phyloP scores from a whole-genome alignment of 352 stramenopile species.

The Pythium vanterpoolii region DNA sequence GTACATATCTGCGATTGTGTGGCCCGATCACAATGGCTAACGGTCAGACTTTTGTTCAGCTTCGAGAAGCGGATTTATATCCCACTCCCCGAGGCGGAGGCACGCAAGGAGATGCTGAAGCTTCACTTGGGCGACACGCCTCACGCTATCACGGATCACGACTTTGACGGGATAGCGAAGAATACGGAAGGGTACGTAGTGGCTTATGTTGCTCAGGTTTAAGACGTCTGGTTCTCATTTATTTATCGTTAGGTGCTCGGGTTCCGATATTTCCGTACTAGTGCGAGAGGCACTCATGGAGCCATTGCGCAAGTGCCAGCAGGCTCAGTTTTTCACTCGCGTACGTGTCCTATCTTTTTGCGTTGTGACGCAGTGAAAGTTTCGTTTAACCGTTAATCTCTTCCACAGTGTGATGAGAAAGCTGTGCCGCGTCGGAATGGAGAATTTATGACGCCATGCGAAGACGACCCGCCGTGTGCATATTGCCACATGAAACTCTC shows the following conservation, averaged over 20 bases:
- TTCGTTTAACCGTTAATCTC: neutral
- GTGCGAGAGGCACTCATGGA: slow-evolving; percentile 98
- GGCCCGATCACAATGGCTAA: neutral
- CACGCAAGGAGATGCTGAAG: slow-evolving; percentile 94
- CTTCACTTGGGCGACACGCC: slow-evolving; percentile 97
- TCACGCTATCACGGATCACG: slow-evolving; percentile 89
- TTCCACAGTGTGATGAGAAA: slow-evolving; percentile 76
- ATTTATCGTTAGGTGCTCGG: slow-evolving; percentile 62
- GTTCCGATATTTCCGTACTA: slow-evolving; percentile 96
- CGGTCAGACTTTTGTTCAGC: slow-evolving; percentile 25
- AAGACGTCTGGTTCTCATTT: slow-evolving; percentile 3
- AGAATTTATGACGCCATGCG: slow-evolving; percentile 72
- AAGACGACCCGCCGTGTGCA: slow-evolving; percentile 78
- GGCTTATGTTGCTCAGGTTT: neutral
- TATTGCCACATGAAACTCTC: slow-evolving; percentile 91
- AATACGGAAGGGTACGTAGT: slow-evolving; percentile 89
- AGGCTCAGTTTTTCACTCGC: slow-evolving; percentile 91
- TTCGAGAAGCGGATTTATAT: slow-evolving; percentile 99
- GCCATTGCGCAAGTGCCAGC: slow-evolving; percentile 95
- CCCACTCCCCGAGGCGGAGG: slow-evolving; percentile 91
- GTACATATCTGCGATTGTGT: neutral
- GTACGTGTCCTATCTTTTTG: slow-evolving; percentile 27
- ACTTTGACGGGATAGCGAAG: slow-evolving; percentile 93
- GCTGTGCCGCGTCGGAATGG: slow-evolving; percentile 53
- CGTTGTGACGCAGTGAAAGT: neutral